phyloP scores from a whole-genome alignment of 768 basidiomycete genomes.

The Pulveroboletus sp. region DNA sequence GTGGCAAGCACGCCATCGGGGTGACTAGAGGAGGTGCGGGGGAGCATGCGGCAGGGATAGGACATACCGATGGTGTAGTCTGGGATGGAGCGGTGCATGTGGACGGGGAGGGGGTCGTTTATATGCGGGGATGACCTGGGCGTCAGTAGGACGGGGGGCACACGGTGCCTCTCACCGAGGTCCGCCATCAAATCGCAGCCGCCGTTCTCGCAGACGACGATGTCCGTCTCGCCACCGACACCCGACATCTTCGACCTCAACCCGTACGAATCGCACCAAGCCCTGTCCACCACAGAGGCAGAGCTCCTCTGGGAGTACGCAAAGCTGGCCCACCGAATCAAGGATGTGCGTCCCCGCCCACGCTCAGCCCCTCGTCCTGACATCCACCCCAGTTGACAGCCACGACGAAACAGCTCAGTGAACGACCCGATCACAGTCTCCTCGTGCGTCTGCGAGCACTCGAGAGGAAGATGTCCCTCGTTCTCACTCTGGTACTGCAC shows the following conservation, averaged over 20 bases:
- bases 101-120: too few species aligned
- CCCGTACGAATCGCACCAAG: slow-evolving; percentile 69
- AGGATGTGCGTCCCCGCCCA: slow-evolving; percentile 48
- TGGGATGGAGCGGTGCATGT: too few species aligned
- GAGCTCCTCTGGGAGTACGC: slow-evolving; percentile 92
- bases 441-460: slow-evolving; percentile 71
- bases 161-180: too few species aligned
- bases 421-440: slow-evolving; percentile 74
- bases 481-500: slow-evolving; percentile 74
- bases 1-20: slow-evolving; percentile 34
- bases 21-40: slow-evolving; percentile 33
- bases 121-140: too few species aligned
- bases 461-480: slow-evolving; percentile 93
- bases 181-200: not conserved
- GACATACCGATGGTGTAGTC: slow-evolving; percentile 80
- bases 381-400: slow-evolving; percentile 47
- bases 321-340: slow-evolving; percentile 76
- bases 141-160: too few species aligned
- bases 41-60: not conserved
- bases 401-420: slow-evolving; percentile 64
- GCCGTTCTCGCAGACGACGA: not conserved
- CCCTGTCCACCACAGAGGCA: slow-evolving; percentile 63
- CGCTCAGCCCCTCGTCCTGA: not conserved
- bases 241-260: slow-evolving; percentile 43
- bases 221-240: not conserved